Percentiles rank a stretch among this genome's conserved stretches.
phyloP scores from a whole-genome alignment of 2,329 filamentous ascomycete species.

The Colletotrichum zoysiae region DNA sequence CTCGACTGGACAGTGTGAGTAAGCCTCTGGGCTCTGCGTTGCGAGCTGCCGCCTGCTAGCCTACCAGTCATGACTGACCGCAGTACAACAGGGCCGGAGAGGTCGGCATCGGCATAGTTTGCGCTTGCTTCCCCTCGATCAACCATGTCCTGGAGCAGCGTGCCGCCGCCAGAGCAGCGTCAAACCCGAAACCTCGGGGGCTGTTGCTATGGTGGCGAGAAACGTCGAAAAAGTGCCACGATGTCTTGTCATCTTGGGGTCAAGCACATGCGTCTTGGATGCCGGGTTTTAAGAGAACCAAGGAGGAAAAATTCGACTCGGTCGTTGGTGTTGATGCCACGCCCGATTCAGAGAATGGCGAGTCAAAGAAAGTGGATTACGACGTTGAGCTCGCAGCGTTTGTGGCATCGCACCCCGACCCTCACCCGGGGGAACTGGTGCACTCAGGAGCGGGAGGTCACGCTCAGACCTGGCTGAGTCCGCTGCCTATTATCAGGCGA shows the following conservation, averaged over 20 bases:
- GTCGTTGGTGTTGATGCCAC: not conserved
- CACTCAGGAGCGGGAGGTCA: not conserved
- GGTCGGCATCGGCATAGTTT: conserved; percentile 42
- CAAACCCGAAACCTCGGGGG: not conserved
- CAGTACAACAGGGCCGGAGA: conserved; percentile 34
- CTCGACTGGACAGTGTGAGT: conserved; percentile 41
- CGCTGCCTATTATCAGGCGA: conserved; percentile 19
- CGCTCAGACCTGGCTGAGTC: not conserved
- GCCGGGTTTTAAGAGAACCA: not conserved
- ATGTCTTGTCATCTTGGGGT: conserved; percentile 19
- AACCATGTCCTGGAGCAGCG: conserved; percentile 42
- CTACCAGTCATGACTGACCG: not conserved
- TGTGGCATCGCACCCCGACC: not conserved
- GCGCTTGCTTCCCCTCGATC: conserved; percentile 42
- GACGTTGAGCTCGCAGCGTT: conserved; percentile 28
- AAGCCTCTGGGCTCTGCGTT: conserved; percentile 3
- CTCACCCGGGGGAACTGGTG: conserved; percentile 12
- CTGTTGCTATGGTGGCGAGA: conserved; percentile 15
- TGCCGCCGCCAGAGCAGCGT: no score
- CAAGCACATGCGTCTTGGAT: not conserved
- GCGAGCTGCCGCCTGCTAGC: not conserved
- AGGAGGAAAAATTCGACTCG: not conserved
- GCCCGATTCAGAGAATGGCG: conserved; percentile 16
- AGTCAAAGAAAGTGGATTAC: conserved; percentile 24
- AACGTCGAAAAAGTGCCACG: not conserved